A percentile compares a stretch with the other conserved stretches of the same genome.
These are phyloP conservation scores for Colletotrichum sp. DNA, from an alignment of 2,329 filamentous ascomycete species.

Conservation along the genomic window DNA sequence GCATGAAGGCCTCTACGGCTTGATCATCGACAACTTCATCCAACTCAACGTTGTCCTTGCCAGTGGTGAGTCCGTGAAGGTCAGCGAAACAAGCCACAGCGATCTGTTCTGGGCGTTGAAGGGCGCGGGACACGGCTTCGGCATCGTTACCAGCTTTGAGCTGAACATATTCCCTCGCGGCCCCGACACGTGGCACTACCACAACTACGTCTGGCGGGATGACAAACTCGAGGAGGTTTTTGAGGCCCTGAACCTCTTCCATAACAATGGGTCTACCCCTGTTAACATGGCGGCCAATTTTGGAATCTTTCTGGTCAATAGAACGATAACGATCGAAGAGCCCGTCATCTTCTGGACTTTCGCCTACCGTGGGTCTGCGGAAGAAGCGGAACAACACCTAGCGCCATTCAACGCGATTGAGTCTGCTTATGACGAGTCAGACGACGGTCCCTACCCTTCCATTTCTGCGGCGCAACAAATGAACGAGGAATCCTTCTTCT, in stretches of 20 bases:
- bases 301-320: slow-evolving; percentile 17
- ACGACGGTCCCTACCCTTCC: slow-evolving; percentile 24
- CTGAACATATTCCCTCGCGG: slow-evolving; percentile 35
- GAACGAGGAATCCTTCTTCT: background rate
- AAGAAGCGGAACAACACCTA: slow-evolving; percentile 25
- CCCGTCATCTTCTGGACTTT: slow-evolving; percentile 27
- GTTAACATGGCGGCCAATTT: slow-evolving; percentile 19
- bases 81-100: slow-evolving; percentile 31
- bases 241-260: slow-evolving; percentile 24
- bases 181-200: slow-evolving; percentile 26
- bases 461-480: slow-evolving; percentile 8
- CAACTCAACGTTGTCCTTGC: slow-evolving; percentile 56
- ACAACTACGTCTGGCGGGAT: slow-evolving; percentile 24
- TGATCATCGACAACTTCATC: slow-evolving; percentile 57
- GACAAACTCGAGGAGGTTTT: slow-evolving; percentile 27
- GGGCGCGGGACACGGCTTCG: background rate
- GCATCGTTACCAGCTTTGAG: slow-evolving; percentile 50
- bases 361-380: slow-evolving; percentile 24
- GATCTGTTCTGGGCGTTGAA: background rate
- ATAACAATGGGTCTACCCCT: slow-evolving; percentile 21
- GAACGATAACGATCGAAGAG: slow-evolving; percentile 9
- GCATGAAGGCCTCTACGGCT: slow-evolving; percentile 57
- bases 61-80: slow-evolving; percentile 43
- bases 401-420: slow-evolving; percentile 26
- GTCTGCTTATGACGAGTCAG: background rate